A percentile compares a stretch with the other conserved stretches of the same genome.
These are phyloP conservation scores for Coemansia sp. DNA, from an alignment of 192 early-diverging fungal genomes.

Conservation along the genomic window DNA sequence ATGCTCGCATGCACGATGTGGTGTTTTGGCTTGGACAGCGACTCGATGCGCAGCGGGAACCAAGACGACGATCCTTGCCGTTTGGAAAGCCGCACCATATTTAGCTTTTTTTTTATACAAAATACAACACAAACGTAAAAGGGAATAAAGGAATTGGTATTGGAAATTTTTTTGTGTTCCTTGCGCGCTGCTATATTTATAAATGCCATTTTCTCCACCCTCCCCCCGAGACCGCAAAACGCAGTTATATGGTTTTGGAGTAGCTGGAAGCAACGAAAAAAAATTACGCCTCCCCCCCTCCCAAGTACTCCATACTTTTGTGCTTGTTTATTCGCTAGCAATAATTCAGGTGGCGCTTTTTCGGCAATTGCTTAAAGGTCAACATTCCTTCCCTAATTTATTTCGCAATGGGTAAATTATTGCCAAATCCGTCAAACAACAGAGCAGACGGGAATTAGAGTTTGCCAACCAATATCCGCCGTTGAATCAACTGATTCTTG, in stretches of 20 bases:
- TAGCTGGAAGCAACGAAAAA: neutral
- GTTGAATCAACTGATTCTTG: neutral
- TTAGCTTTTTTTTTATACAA: neutral
- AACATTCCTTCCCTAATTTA: too few species aligned
- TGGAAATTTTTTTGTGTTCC: too few species aligned
- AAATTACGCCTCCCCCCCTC: neutral
- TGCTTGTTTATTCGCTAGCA: neutral
- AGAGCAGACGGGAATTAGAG: neutral
- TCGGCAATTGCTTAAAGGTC: too few species aligned
- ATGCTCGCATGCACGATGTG: conserved; percentile 41
- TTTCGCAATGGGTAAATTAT: neutral
- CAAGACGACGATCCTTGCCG: conserved; percentile 2
- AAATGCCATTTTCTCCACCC: too few species aligned
- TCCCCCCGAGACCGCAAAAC: too few species aligned
- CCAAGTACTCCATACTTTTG: neutral
- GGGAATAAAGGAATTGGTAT: too few species aligned
- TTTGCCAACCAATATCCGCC: neutral
- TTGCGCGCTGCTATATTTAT: too few species aligned
- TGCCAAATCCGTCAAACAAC: neutral
- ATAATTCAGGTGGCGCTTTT: neutral
- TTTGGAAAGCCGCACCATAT: neutral
- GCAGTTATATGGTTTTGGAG: neutral
- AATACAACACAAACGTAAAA: neutral
- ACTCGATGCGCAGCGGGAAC: conserved; percentile 34
- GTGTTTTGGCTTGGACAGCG: conserved; percentile 18